phyloP scores from a whole-genome alignment of 495 filamentous ascomycete species.

The Arthonia radiata region DNA sequence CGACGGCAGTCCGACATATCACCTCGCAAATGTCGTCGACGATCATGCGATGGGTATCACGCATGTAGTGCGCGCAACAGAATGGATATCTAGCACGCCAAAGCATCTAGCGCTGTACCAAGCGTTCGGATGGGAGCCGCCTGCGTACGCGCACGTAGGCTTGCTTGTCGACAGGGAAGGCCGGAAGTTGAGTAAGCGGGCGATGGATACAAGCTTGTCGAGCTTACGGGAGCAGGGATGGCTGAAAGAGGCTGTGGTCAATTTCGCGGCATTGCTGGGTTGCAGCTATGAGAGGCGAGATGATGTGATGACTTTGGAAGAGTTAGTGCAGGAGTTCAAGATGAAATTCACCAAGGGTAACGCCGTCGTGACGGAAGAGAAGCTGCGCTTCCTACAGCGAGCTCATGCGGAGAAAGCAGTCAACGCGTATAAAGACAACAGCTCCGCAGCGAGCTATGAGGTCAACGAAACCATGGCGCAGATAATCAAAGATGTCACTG shows the following conservation, averaged over 20 bases:
- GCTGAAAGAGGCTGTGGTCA: slow-evolving; percentile 49
- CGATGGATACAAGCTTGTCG: slow-evolving; percentile 40
- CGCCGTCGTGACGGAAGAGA: slow-evolving; percentile 56
- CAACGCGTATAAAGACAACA: too few species aligned
- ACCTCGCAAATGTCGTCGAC: slow-evolving; percentile 91
- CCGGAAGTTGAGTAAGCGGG: slow-evolving; percentile 79
- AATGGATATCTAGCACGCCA: slow-evolving; percentile 90
- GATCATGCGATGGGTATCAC: slow-evolving; percentile 88
- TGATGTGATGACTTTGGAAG: slow-evolving; percentile 44
- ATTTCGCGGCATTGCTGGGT: slow-evolving; percentile 66
- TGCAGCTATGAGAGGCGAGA: slow-evolving; percentile 47
- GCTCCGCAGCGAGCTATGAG: too few species aligned
- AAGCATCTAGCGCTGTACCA: slow-evolving; percentile 70
- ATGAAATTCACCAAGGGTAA: slow-evolving; percentile 75
- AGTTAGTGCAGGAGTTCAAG: slow-evolving; percentile 52
- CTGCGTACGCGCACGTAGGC: slow-evolving; percentile 69
- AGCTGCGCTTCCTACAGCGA: slow-evolving; percentile 59
- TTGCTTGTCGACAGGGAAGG: slow-evolving; percentile 48
- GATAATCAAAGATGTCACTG: too few species aligned
- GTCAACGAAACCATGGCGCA: too few species aligned
- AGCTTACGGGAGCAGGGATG: slow-evolving; percentile 42
- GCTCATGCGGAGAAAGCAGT: slow-evolving; percentile 43
- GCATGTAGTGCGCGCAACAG: slow-evolving; percentile 73
- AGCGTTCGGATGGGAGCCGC: slow-evolving; percentile 71
- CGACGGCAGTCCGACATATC: slow-evolving; percentile 83